Conservation (phyloP, 2,329 filamentous ascomycete genomes). For the Trichoderma simmonsii region DNA sequence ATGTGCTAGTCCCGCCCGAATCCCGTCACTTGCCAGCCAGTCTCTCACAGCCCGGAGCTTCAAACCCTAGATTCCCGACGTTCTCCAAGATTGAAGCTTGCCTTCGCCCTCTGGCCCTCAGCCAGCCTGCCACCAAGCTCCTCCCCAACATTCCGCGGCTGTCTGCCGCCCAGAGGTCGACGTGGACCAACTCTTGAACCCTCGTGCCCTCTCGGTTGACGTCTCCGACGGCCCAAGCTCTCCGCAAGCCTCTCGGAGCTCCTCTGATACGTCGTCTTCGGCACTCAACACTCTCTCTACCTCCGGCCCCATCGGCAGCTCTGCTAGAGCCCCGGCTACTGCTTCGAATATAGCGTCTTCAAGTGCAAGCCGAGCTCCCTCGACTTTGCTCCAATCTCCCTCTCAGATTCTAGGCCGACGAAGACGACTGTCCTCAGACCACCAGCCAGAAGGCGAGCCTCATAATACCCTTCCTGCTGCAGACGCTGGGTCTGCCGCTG, state of each 20-base stretch:
- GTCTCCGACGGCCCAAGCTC: slow-evolving; percentile 63
- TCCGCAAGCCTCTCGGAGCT: slow-evolving; percentile 50
- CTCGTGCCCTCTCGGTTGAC: slow-evolving; percentile 34
- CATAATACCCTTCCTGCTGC: neutral
- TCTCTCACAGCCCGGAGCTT: slow-evolving; percentile 8
- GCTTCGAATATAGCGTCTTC: slow-evolving; percentile 43
- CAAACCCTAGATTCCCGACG: neutral
- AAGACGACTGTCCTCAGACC: slow-evolving; percentile 43
- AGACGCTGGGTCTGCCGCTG: slow-evolving; percentile 15
- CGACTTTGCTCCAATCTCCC: slow-evolving; percentile 28
- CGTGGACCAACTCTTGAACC: slow-evolving; percentile 39
- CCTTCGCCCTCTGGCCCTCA: slow-evolving; percentile 22
- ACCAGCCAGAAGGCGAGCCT: slow-evolving; percentile 33
- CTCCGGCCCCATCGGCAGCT: slow-evolving; percentile 25
- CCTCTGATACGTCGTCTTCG: slow-evolving; percentile 47
- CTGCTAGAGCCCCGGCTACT: slow-evolving; percentile 30
- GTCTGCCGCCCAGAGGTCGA: slow-evolving; percentile 40
- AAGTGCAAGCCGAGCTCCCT: slow-evolving; percentile 27
- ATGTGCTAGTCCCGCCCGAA: neutral
- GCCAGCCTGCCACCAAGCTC: slow-evolving; percentile 25
- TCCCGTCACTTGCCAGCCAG: slow-evolving; percentile 1
- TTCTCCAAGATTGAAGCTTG: slow-evolving; percentile 23
- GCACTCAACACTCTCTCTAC: slow-evolving; percentile 33
- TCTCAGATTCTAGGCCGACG: slow-evolving; percentile 53
- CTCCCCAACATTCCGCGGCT: slow-evolving; percentile 34